These are phyloP conservation scores for Vigna trinervia DNA, from an alignment of 306 rosid genomes.

Conservation along the genomic window DNA sequence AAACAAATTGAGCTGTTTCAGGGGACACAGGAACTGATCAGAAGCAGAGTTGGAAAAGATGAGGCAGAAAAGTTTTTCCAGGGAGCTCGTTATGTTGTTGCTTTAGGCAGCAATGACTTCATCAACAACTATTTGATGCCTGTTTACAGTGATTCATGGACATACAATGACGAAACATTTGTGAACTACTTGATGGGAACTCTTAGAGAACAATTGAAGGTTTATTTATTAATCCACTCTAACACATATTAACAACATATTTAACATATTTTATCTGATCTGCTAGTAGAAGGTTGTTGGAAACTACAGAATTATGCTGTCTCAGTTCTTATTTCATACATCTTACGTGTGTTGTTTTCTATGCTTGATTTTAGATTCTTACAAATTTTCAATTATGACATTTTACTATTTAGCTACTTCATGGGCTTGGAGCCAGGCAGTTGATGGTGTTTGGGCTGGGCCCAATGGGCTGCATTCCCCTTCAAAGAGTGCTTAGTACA, in stretches of 20 bases:
- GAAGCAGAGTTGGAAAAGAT: conserved; percentile 60
- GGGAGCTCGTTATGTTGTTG: conserved; percentile 74
- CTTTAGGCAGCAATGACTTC: conserved; percentile 94
- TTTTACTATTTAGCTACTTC: conserved; percentile 51
- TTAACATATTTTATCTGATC: too few relatives aligned
- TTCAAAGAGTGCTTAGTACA: conserved; percentile 79
- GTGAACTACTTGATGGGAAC: conserved; percentile 73
- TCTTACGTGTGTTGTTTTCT: background rate
- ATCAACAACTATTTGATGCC: conserved; percentile 95
- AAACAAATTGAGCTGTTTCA: conserved; percentile 80
- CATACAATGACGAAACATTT: conserved; percentile 72
- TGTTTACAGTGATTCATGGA: conserved; percentile 81
- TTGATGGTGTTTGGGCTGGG: conserved; percentile 90
- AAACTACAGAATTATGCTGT: background rate
- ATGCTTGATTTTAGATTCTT: background rate
- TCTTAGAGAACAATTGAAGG: conserved; percentile 68
- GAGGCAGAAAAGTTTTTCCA: conserved; percentile 73
- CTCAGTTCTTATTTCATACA: background rate
- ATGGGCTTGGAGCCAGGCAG: conserved; percentile 78
- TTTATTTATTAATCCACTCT: conserved; percentile 24
- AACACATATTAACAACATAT: background rate
- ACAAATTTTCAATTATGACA: background rate
- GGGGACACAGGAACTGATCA: conserved; percentile 69
- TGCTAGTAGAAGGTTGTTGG: background rate
- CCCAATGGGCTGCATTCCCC: conserved; percentile 95